Percentiles rank a stretch among this genome's conserved stretches.
phyloP scores from a whole-genome alignment of 208 protist species.

The Leishmania martiniquensis region DNA sequence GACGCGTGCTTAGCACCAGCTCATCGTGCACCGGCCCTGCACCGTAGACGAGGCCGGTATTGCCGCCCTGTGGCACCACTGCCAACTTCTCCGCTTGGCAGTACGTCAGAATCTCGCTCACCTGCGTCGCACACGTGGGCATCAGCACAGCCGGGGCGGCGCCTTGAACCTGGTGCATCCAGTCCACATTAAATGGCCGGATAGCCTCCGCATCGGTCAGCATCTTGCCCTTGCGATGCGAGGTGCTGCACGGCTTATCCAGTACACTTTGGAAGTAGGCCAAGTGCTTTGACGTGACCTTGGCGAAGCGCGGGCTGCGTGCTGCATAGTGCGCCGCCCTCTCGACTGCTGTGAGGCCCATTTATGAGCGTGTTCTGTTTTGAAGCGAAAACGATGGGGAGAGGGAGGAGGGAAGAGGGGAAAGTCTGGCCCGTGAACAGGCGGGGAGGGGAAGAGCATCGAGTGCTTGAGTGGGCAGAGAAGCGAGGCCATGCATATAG shows the following conservation, averaged over 20 bases:
- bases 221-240: slow-evolving; percentile 52
- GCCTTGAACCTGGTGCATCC: slow-evolving; percentile 70
- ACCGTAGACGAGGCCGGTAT: slow-evolving; percentile 97
- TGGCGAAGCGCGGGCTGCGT: slow-evolving; percentile 54
- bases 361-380: background rate
- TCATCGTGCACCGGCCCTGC: slow-evolving; percentile 90
- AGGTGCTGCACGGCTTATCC: slow-evolving; percentile 42
- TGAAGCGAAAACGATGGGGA: background rate
- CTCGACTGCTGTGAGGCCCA: slow-evolving; percentile 41
- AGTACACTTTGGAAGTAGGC: slow-evolving; percentile 59
- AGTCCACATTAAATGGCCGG: slow-evolving; percentile 71
- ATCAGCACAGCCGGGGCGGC: slow-evolving; percentile 53
- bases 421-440: background rate
- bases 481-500: too few relatives aligned
- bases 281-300: slow-evolving; percentile 48
- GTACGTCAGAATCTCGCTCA: slow-evolving; percentile 87
- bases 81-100: slow-evolving; percentile 92
- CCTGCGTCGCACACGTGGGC: slow-evolving; percentile 59
- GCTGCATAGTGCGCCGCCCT: slow-evolving; percentile 69
- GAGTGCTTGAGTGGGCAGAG: too few relatives aligned
- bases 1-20: slow-evolving; percentile 86
- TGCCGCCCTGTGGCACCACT: slow-evolving; percentile 97
- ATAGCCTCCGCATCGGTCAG: slow-evolving; percentile 45
- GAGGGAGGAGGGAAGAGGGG: too few relatives aligned
- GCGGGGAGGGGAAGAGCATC: background rate